These are phyloP conservation scores for Coniochaeta ligniaria DNA, from an alignment of 2,329 filamentous ascomycete species.

Conservation along the genomic window DNA sequence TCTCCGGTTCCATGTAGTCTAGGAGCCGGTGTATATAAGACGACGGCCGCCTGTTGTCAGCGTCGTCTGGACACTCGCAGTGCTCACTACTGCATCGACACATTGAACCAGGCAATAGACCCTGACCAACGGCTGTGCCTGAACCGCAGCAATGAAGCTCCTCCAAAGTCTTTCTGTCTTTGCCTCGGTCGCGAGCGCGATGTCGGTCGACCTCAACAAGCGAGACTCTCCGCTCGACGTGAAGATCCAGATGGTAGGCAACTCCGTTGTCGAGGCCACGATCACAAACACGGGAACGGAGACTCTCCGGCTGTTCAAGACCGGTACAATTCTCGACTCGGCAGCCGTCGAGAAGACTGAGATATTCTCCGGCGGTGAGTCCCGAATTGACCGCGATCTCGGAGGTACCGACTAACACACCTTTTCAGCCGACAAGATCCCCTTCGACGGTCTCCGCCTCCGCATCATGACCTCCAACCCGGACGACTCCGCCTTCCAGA, in stretches of 20 bases:
- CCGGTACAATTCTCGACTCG: constrained; percentile 45
- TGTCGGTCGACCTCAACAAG: constrained; percentile 24
- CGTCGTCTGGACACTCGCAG: neutral
- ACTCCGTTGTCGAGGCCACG: constrained; percentile 44
- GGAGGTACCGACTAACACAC: constrained; percentile 24
- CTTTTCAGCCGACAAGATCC: constrained; percentile 28
- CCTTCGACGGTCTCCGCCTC: constrained; percentile 47
- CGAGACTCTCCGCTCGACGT: constrained; percentile 34
- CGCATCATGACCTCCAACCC: constrained; percentile 37
- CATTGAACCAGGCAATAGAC: neutral
- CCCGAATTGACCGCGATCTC: too few species aligned
- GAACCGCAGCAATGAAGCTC: constrained; percentile 27
- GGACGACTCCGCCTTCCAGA: constrained; percentile 40
- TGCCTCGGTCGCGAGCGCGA: constrained; percentile 26
- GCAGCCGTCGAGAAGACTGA: constrained; percentile 46
- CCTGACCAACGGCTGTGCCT: too few species aligned
- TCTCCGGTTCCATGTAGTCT: neutral
- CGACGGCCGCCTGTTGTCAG: neutral
- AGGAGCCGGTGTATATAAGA: neutral
- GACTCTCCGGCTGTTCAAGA: constrained; percentile 43
- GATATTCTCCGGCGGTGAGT: constrained; percentile 39
- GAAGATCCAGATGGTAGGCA: constrained; percentile 38
- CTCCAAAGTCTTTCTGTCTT: constrained; percentile 24
- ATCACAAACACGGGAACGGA: constrained; percentile 45
- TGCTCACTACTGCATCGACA: neutral